These are phyloP conservation scores for Geranium rotundifolium DNA, from an alignment of 345 rosid genomes.

Conservation along the genomic window DNA sequence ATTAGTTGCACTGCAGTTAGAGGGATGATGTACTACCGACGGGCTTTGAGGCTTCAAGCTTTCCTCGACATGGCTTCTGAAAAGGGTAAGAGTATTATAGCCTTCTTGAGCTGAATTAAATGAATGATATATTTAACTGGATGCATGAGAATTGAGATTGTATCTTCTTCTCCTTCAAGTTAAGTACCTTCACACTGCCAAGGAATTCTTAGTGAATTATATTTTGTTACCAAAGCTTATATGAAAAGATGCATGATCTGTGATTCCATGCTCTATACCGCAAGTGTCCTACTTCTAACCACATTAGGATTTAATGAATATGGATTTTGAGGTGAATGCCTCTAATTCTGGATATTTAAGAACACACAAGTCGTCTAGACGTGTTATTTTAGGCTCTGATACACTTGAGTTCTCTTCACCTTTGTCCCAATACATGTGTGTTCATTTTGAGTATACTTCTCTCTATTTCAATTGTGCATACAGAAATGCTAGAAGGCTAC, in stretches of 20 bases:
- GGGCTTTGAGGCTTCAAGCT: conserved; percentile 96
- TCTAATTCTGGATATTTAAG: conserved; percentile 1
- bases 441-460: background rate
- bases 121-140: background rate
- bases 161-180: no score
- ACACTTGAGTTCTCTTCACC: background rate
- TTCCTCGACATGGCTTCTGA: conserved; percentile 97
- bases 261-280: background rate
- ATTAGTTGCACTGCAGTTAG: conserved; percentile 44
- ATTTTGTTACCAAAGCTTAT: background rate
- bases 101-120: conserved; percentile 6
- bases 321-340: background rate
- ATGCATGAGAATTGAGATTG: background rate
- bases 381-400: conserved; percentile 2
- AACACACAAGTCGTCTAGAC: background rate
- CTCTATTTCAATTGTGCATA: conserved; percentile 14
- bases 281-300: background rate
- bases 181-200: no score
- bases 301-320: background rate
- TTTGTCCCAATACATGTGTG: background rate
- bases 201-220: no score
- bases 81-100: conserved; percentile 34
- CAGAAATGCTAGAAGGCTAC: conserved; percentile 94
- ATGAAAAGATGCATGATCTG: conserved; percentile 4
- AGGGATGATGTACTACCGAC: conserved; percentile 98